Evolutionary conservation across 768 basidiomycete genomes (phyloP), one percentile per base, ranked within the genome.

Genomic region (Macrolepiota dolichaula): DNA sequence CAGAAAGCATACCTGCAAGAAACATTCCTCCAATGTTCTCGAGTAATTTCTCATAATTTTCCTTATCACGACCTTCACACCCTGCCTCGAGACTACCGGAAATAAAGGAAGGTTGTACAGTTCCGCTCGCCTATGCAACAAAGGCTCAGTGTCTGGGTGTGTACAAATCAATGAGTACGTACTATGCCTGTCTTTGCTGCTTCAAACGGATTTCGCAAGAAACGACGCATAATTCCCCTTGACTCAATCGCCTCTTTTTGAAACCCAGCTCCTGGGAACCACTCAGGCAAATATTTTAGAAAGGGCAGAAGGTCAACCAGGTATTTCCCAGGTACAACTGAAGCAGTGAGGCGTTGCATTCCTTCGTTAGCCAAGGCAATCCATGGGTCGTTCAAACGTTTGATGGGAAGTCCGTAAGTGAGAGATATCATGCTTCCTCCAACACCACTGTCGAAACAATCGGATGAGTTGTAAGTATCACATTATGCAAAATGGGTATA

Each of bases 231-330:
- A 24, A 37, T 17, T 13, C 22, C n/a, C n/a, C 36, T 37, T 12
- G 35, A 35, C 11, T 54, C 36, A 12, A 11, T 37, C 11, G 52
- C 52, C 3, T 61, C 49, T n/a, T 51, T 38, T 22, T 66, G 60
- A 52, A 66, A 66, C 19, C 42, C 17, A 15, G 60, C 42, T 1
- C 65, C 65, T 0, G 65, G 65, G 24, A 66, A 53, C 65, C 65
- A 66, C 17, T 32, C 51, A 9, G 65, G 65, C 17, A 66, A 24
- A 52, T 63, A 27, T 50, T 64, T 66, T 36, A 65, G 27, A 29
- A 40, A 52, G 6, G 61, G 55, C 19, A 62, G 51, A 12, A 51
- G 13, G 24, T 62, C 61, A 25, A 62, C 61, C 5, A n/a, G 6
- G 35, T 32, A 52, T 32, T 27, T 52, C n/a, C 51, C 51, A 32